Conservation (phyloP, 305 asterid species). For the Coffea humblotiana region DNA sequence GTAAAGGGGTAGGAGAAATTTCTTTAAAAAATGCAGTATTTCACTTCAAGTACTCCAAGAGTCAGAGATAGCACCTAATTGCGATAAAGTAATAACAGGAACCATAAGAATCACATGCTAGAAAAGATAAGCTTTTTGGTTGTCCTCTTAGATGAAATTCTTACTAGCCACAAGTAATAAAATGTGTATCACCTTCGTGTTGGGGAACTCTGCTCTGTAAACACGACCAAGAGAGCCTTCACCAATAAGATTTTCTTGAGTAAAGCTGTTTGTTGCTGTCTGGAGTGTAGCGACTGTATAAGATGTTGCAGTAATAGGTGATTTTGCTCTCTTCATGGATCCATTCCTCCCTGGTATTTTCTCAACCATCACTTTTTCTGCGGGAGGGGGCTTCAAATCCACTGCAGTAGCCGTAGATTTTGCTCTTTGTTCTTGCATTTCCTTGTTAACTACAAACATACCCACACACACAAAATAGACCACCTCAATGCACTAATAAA, state of each 20-base stretch:
- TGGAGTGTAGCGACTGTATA: constrained; percentile 88
- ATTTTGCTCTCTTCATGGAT: constrained; percentile 66
- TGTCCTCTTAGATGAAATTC: background rate
- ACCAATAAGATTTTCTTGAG: constrained; percentile 91
- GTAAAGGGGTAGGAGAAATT: background rate
- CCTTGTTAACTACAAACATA: constrained; percentile 46
- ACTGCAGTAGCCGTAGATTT: constrained; percentile 47
- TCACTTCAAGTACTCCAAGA: background rate
- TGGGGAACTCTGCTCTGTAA: constrained; percentile 81
- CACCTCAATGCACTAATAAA: background rate
- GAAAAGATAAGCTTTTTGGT: background rate
- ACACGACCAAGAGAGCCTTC: constrained; percentile 99
- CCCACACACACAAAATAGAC: constrained; percentile 10
- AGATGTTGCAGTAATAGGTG: constrained; percentile 75
- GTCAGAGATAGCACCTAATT: background rate
- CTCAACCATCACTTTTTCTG: constrained; percentile 58
- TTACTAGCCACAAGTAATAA: background rate
- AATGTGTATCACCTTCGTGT: constrained; percentile 68
- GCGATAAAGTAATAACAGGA: background rate
- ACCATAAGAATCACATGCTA: too few species aligned
- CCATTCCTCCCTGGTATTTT: constrained; percentile 70
- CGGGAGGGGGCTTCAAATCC: constrained; percentile 70
- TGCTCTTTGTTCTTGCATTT: constrained; percentile 66
- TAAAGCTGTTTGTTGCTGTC: constrained; percentile 89
- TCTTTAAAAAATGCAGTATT: background rate